Conservation (phyloP, 805 yeast species). For the Zygoascus tannicola region DNA sequence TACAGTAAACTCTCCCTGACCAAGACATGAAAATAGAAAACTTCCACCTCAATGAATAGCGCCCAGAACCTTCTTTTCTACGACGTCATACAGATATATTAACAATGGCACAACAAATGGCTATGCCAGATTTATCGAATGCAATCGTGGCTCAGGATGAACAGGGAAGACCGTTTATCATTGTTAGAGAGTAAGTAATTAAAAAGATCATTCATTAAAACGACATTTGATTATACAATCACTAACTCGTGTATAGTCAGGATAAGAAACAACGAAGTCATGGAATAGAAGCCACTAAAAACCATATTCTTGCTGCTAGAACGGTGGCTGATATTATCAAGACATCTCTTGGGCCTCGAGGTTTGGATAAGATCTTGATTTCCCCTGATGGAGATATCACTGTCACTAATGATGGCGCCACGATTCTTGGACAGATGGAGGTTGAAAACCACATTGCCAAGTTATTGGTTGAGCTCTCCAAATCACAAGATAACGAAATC, state of each 20-base stretch:
- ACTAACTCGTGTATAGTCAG: conserved; percentile 26
- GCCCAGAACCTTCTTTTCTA: background rate
- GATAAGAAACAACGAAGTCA: conserved; percentile 54
- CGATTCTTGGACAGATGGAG: conserved; percentile 92
- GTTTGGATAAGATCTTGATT: conserved; percentile 91
- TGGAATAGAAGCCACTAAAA: conserved; percentile 66
- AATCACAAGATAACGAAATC: conserved; percentile 94
- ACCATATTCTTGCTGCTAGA: conserved; percentile 90
- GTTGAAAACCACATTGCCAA: conserved; percentile 94
- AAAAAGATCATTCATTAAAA: too few relatives aligned
- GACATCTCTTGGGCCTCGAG: conserved; percentile 95
- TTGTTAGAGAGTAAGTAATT: conserved; percentile 74
- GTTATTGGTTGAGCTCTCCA: conserved; percentile 83
- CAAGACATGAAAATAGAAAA: too few relatives aligned
- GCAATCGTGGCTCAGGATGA: conserved; percentile 99
- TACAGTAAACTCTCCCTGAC: background rate
- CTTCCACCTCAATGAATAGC: too few relatives aligned
- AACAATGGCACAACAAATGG: conserved; percentile 19
- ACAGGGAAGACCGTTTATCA: conserved; percentile 97
- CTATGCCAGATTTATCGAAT: conserved; percentile 88
- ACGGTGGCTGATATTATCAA: conserved; percentile 87
- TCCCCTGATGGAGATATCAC: conserved; percentile 97
- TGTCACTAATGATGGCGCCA: conserved; percentile 97
- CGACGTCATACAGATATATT: background rate
- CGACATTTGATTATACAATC: too few relatives aligned